Evolutionary conservation across 441 rosid species (phyloP).

Genomic region (Populus hybrid): DNA sequence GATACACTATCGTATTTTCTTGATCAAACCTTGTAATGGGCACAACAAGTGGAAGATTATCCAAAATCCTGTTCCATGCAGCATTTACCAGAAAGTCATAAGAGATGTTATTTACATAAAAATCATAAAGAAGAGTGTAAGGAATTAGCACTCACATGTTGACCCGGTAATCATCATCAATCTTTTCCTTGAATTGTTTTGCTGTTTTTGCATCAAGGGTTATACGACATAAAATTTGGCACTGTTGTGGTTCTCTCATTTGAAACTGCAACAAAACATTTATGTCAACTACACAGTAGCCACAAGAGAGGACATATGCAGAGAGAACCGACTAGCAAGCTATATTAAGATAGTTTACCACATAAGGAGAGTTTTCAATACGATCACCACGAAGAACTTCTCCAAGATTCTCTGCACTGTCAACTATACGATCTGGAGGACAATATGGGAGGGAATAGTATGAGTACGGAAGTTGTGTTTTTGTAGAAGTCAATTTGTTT

Average conservation of each 20-base stretch:
- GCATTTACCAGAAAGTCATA: conserved; percentile 3
- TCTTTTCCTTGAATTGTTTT: conserved; percentile 79
- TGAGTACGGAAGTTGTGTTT: too few species aligned
- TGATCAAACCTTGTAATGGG: conserved; percentile 58
- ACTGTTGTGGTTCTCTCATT: conserved; percentile 87
- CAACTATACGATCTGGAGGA: conserved; percentile 58
- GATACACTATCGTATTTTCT: conserved; percentile 60
- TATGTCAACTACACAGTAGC: conserved; percentile 18
- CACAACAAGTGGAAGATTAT: conserved; percentile 88
- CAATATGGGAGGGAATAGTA: not conserved
- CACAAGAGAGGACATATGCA: not conserved
- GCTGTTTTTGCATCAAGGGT: conserved; percentile 55
- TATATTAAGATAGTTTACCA: conserved; percentile 35
- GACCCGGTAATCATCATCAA: conserved; percentile 77
- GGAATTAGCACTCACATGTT: conserved; percentile 58
- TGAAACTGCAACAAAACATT: conserved; percentile 54
- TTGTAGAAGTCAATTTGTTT: too few species aligned
- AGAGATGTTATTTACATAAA: not conserved
- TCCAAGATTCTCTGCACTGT: conserved; percentile 92
- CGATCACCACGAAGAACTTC: conserved; percentile 97
- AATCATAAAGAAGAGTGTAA: not conserved
- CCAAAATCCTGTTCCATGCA: conserved; percentile 73
- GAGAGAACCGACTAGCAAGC: not conserved
- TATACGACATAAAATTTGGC: conserved; percentile 57
- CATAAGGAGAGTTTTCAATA: conserved; percentile 88